Evolutionary conservation across 176 grass and related monocot genomes (phyloP).

Genomic region (Aegilops bicornis): DNA sequence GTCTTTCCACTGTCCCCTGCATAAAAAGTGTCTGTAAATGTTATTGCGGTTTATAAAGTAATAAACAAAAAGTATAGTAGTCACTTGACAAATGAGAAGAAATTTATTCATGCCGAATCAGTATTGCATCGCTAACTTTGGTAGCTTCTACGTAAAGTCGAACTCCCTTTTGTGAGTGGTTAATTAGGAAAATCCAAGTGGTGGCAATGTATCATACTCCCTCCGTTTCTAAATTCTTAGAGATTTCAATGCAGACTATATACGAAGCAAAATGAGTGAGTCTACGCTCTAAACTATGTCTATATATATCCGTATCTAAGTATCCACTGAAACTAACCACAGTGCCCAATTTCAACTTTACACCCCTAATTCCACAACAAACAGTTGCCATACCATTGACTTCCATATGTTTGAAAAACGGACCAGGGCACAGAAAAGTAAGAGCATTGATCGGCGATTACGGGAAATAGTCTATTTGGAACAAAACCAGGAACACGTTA

Average conservation of each 20-base stretch:
- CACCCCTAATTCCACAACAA: neutral
- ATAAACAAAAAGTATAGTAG: neutral
- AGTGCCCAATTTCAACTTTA: neutral
- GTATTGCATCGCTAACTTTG: neutral
- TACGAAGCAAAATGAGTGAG: too few relatives aligned
- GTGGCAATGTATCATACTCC: neutral
- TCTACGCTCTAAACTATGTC: too few relatives aligned
- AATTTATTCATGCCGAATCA: too few relatives aligned
- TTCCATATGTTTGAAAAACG: neutral
- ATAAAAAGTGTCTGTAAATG: constrained; percentile 29
- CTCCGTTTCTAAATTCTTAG: too few relatives aligned
- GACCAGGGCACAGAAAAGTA: neutral
- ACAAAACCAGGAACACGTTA: too few relatives aligned
- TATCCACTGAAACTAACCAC: neutral
- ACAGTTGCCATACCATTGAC: neutral
- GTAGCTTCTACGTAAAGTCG: neutral
- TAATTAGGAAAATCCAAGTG: constrained; percentile 2
- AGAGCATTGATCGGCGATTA: neutral
- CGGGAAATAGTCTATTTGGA: neutral
- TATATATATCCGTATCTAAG: neutral
- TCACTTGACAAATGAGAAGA: too few relatives aligned
- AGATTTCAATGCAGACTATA: too few relatives aligned
- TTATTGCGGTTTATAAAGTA: neutral
- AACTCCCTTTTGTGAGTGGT: neutral
- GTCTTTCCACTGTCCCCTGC: neutral